Percentiles rank a stretch among this genome's conserved stretches.
phyloP scores from a whole-genome alignment of 1,284 basidiomycete species.

The Anthracocystis panici-leucophaei region DNA sequence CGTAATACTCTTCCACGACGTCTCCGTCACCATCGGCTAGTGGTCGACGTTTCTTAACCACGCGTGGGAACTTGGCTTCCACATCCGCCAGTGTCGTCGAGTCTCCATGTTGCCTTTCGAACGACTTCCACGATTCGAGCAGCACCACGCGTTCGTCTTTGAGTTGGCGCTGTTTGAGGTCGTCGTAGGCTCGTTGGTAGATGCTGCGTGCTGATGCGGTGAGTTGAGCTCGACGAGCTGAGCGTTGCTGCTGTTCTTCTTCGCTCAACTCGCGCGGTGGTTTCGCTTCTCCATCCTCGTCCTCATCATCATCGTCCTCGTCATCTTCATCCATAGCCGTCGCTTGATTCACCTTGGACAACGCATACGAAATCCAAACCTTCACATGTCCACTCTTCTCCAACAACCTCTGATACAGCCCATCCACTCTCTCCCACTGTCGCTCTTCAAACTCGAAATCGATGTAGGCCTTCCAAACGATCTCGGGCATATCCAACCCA shows the following conservation, averaged over 20 bases:
- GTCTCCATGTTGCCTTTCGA: conserved; percentile 82
- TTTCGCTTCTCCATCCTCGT: conserved; percentile 71
- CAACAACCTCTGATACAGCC: conserved; percentile 90
- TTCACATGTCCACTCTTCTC: conserved; percentile 93
- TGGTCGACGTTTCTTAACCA: conserved; percentile 77
- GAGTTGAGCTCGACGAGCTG: conserved; percentile 76
- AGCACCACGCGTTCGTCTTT: conserved; percentile 93
- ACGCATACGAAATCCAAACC: conserved; percentile 69
- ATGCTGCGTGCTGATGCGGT: conserved; percentile 78
- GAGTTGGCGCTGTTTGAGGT: conserved; percentile 81
- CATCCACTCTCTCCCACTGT: conserved; percentile 84
- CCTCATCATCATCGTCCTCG: conserved; percentile 76
- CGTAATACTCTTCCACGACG: conserved; percentile 68
- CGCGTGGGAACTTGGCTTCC: conserved; percentile 88
- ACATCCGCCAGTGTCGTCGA: conserved; percentile 77
- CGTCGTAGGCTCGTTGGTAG: conserved; percentile 86
- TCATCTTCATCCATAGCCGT: conserved; percentile 79
- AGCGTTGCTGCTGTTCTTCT: conserved; percentile 39
- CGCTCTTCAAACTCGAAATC: conserved; percentile 96
- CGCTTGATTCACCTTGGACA: conserved; percentile 73
- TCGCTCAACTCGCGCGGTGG: conserved; percentile 43
- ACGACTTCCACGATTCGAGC: conserved; percentile 91
- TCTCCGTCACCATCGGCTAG: conserved; percentile 34
- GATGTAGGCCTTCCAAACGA: conserved; percentile 86
- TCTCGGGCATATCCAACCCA: conserved; percentile 93